phyloP scores from a whole-genome alignment of 2,329 filamentous ascomycete genomes.

The Lasiodiplodia sp. region DNA sequence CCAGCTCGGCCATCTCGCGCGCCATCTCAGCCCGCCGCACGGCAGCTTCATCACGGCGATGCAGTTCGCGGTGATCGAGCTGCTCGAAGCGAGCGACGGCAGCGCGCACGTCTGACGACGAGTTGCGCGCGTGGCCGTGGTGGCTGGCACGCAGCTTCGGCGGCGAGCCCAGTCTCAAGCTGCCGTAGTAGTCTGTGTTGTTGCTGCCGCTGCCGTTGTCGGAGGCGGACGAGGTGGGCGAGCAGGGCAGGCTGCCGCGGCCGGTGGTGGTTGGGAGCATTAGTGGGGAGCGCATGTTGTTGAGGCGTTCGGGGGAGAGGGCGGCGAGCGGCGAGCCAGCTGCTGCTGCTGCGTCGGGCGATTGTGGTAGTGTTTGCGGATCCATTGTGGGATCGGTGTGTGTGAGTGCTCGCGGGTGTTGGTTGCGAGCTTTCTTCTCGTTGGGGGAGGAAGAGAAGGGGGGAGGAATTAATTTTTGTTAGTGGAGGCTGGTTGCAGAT shows the following conservation, averaged over 20 bases:
- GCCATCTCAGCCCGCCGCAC: conserved; percentile 53
- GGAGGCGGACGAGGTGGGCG: conserved; percentile 39
- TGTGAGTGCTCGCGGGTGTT: background rate
- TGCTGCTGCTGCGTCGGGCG: conserved; percentile 33
- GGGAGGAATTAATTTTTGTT: background rate
- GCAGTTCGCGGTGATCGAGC: conserved; percentile 62
- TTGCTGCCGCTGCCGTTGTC: conserved; percentile 46
- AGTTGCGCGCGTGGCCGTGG: conserved; percentile 44
- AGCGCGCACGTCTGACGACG: conserved; percentile 49
- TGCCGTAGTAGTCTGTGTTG: conserved; percentile 43
- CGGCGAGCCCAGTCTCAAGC: conserved; percentile 35
- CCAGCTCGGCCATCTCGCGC: conserved; percentile 44
- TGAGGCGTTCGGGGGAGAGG: conserved; percentile 70
- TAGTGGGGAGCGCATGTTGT: conserved; percentile 51
- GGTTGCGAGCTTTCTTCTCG: conserved; percentile 4
- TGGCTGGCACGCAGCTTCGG: conserved; percentile 28
- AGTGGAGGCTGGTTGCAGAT: background rate
- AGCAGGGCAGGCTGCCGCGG: conserved; percentile 51
- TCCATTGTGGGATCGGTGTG: conserved; percentile 20
- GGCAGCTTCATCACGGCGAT: conserved; percentile 52
- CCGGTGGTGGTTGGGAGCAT: conserved; percentile 29
- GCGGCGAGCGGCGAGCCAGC: conserved; percentile 66
- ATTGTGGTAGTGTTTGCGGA: background rate
- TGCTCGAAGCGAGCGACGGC: conserved; percentile 76
- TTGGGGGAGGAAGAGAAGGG: background rate